These are phyloP conservation scores for Onygenales sp. DNA, from an alignment of 2,329 filamentous ascomycete genomes.

Conservation along the genomic window DNA sequence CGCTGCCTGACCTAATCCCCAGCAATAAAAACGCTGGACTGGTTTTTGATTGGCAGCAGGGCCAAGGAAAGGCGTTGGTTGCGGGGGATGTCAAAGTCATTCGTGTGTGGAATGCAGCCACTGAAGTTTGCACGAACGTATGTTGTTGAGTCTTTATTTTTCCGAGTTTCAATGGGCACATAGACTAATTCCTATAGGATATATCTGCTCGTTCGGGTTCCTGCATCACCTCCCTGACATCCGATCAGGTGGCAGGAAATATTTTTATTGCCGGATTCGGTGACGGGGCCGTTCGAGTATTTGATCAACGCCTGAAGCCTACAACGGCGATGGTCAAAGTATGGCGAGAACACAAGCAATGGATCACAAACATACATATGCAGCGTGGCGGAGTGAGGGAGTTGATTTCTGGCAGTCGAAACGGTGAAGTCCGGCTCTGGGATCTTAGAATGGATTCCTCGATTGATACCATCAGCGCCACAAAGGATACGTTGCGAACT, in stretches of 20 bases:
- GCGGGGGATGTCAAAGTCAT: constrained; percentile 94
- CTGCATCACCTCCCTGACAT: constrained; percentile 91
- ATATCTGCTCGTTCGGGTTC: constrained; percentile 91
- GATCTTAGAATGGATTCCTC: constrained; percentile 82
- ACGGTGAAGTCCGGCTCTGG: constrained; percentile 92
- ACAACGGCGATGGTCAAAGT: constrained; percentile 90
- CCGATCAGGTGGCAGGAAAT: constrained; percentile 94
- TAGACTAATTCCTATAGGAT: constrained; percentile 42
- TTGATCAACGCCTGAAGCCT: constrained; percentile 75
- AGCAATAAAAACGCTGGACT: constrained; percentile 91
- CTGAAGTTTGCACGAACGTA: constrained; percentile 76
- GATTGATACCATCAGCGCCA: constrained; percentile 63
- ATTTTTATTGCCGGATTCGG: constrained; percentile 95
- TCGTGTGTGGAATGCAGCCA: constrained; percentile 88
- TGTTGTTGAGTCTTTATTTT: constrained; percentile 15
- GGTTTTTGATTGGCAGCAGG: constrained; percentile 98
- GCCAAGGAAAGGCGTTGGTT: constrained; percentile 88
- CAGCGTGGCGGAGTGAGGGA: constrained; percentile 91
- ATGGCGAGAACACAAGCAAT: constrained; percentile 93
- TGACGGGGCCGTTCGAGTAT: constrained; percentile 87
- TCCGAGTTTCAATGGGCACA: not conserved
- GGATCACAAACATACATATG: constrained; percentile 94
- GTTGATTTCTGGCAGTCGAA: constrained; percentile 78
- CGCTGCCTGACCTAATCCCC: constrained; percentile 84
- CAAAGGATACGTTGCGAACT: constrained; percentile 68